phyloP scores from a whole-genome alignment of 1,139 yeast genomes.

The Kodamaea sp. region DNA sequence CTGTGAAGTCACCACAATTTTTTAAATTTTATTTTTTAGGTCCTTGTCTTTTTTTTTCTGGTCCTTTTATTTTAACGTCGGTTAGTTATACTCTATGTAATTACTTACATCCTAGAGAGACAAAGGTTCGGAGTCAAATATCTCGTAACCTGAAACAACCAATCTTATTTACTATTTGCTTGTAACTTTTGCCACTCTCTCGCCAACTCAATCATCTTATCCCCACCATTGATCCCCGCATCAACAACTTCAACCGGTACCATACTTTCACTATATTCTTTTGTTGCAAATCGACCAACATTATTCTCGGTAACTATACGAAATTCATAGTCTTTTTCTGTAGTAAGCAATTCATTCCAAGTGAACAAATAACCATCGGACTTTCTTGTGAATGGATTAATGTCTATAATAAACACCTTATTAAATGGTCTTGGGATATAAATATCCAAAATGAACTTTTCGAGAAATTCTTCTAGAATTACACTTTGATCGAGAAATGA shows the following conservation, averaged over 20 bases:
- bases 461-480: constrained; percentile 39
- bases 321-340: constrained; percentile 41
- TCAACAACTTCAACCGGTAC: constrained; percentile 90
- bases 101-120: too few species aligned
- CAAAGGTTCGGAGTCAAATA: too few species aligned
- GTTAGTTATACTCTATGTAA: too few species aligned
- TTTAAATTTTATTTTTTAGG: too few species aligned
- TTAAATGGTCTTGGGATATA: constrained; percentile 75
- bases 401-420: constrained; percentile 67
- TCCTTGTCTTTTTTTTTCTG: too few species aligned
- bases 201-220: constrained; percentile 61
- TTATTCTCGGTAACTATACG: constrained; percentile 67
- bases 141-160: not conserved
- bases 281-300: constrained; percentile 68
- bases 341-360: constrained; percentile 69
- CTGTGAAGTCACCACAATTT: too few species aligned
- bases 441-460: constrained; percentile 67
- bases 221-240: constrained; percentile 63
- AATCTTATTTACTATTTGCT: not conserved
- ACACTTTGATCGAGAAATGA: constrained; percentile 34
- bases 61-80: too few species aligned
- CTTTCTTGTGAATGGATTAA: constrained; percentile 77
- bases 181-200: constrained; percentile 46
- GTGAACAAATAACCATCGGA: constrained; percentile 75
- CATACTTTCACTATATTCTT: constrained; percentile 84